Evolutionary conservation across 352 stramenopile genomes (phyloP).

Genomic region (Globisporangium camurandrum): DNA sequence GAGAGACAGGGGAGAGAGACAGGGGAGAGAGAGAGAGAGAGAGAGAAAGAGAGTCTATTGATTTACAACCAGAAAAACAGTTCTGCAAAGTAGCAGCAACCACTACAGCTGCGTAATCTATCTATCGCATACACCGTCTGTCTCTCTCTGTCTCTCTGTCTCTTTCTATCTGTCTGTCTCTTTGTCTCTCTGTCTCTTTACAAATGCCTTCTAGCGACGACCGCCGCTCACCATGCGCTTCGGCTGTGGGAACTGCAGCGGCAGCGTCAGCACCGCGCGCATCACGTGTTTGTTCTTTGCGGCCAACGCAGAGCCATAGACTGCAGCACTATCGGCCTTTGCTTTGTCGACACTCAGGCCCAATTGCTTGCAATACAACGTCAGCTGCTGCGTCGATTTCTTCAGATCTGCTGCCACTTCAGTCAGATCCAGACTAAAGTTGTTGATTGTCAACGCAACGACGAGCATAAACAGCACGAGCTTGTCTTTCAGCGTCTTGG

Average conservation of each 20-base stretch:
- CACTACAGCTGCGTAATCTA: conserved; percentile 1
- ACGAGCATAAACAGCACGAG: conserved; percentile 69
- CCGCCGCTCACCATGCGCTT: conserved; percentile 41
- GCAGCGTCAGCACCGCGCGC: conserved; percentile 65
- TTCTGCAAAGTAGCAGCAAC: no score
- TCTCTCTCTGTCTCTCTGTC: no score
- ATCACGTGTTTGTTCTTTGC: conserved; percentile 62
- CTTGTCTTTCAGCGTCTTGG: conserved; percentile 80
- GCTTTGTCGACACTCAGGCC: conserved; percentile 65
- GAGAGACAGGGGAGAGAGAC: neutral
- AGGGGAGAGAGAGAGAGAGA: neutral
- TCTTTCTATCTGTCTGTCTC: no score
- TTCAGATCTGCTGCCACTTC: conserved; percentile 68
- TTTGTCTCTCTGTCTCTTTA: no score
- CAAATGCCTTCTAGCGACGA: conserved; percentile 14
- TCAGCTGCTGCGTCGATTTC: conserved; percentile 35
- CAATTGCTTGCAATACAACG: conserved; percentile 63
- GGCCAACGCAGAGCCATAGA: conserved; percentile 33
- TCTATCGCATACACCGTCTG: neutral
- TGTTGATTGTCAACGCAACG: conserved; percentile 64
- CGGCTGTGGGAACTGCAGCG: conserved; percentile 62
- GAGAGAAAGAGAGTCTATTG: neutral
- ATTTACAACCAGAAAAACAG: neutral
- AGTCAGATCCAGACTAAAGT: conserved; percentile 69
- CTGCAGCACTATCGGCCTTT: conserved; percentile 51